These are phyloP conservation scores for Eruca vesicaria DNA, from an alignment of 441 rosid species.

Conservation along the genomic window DNA sequence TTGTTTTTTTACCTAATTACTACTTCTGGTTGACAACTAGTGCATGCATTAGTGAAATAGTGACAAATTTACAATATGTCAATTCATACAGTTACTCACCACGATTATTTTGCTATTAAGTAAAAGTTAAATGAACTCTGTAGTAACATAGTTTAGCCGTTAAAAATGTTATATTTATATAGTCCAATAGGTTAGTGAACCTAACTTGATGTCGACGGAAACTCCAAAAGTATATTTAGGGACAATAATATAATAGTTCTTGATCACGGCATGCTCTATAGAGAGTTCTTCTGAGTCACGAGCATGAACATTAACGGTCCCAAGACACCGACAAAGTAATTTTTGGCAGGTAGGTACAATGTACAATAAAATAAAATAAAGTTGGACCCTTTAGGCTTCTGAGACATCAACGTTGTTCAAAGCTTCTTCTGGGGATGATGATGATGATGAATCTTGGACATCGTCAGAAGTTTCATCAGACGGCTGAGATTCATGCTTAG, in stretches of 20 bases:
- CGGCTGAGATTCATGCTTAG: conserved; percentile 90
- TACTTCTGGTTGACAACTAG: neutral
- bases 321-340: conserved; percentile 9
- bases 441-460: conserved; percentile 26
- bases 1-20: neutral
- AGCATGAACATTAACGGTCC: neutral
- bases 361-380: neutral
- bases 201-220: neutral
- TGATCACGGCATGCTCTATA: no score
- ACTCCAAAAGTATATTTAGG: neutral
- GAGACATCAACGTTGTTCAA: conserved; percentile 32
- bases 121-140: neutral
- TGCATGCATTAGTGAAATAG: neutral
- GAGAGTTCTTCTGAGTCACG: no score
- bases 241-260: no score
- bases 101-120: neutral
- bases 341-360: neutral
- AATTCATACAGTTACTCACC: neutral
- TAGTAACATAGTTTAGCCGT: neutral
- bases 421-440: conserved; percentile 20
- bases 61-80: neutral
- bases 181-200: neutral
- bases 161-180: neutral
- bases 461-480: conserved; percentile 55
- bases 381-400: conserved; percentile 24